phyloP scores from a whole-genome alignment of 495 filamentous ascomycete genomes.

The Jackrogersella minutella region DNA sequence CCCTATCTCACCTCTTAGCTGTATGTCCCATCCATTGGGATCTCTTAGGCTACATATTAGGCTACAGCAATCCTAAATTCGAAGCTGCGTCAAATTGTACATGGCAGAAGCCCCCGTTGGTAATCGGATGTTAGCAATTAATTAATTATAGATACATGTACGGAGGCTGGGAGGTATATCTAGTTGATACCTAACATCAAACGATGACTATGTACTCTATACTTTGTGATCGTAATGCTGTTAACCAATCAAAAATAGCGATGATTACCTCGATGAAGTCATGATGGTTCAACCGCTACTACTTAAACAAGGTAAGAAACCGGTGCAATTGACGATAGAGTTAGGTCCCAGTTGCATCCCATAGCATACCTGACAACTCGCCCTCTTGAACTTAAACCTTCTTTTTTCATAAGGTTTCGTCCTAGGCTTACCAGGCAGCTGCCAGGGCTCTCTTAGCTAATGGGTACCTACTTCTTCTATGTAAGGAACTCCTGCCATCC shows the following conservation, averaged over 20 bases:
- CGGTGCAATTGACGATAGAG: slow-evolving; percentile 18
- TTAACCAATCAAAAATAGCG: slow-evolving; percentile 25
- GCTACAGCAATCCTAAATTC: slow-evolving; percentile 8
- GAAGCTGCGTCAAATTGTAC: too few relatives aligned
- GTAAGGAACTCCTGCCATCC: background rate
- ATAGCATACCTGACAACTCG: background rate
- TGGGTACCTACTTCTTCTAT: background rate
- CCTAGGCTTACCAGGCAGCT: background rate
- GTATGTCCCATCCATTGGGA: too few relatives aligned
- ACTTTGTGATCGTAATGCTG: slow-evolving; percentile 4
- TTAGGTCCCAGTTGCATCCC: slow-evolving; percentile 10
- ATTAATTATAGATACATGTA: background rate
- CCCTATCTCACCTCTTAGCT: slow-evolving; percentile 9
- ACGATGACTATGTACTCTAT: slow-evolving; percentile 17
- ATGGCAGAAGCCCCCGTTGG: too few relatives aligned
- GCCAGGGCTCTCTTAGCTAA: background rate
- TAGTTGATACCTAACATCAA: background rate
- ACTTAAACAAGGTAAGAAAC: slow-evolving; percentile 7
- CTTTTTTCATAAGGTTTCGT: background rate
- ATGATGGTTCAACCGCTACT: slow-evolving; percentile 20
- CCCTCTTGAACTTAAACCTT: slow-evolving; percentile 15
- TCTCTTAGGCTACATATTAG: too few relatives aligned
- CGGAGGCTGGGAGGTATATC: too few relatives aligned
- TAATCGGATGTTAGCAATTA: too few relatives aligned
- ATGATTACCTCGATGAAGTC: slow-evolving; percentile 25